These are phyloP conservation scores for Odonthalia washingtoniensis DNA, from an alignment of 31 red algal genomes.

Conservation along the genomic window DNA sequence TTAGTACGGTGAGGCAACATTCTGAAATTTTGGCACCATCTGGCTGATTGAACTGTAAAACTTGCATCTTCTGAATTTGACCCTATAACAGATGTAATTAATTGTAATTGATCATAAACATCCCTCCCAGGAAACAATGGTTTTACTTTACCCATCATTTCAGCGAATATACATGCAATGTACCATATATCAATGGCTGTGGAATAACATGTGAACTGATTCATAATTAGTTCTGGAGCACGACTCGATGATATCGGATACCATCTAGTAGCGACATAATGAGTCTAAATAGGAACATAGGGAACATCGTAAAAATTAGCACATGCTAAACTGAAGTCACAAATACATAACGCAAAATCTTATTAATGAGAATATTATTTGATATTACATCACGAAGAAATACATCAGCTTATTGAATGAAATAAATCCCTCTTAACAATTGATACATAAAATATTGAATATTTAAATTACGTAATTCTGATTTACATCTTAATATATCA, in stretches of 20 bases:
- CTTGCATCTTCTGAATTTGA: constrained; percentile 72
- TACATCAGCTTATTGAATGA: constrained; percentile 70
- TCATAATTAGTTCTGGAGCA: constrained; percentile 84
- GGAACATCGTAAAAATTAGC: constrained; percentile 60
- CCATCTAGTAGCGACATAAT: constrained; percentile 85
- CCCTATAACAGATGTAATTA: constrained; percentile 83
- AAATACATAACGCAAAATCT: constrained; percentile 78
- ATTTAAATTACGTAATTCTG: constrained; percentile 42
- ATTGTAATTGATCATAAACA: constrained; percentile 79
- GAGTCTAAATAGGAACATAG: constrained; percentile 83
- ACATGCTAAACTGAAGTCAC: constrained; percentile 88
- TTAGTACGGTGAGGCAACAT: constrained; percentile 41
- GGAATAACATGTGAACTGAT: constrained; percentile 80
- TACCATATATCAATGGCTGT: constrained; percentile 94
- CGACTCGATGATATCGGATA: too few relatives aligned
- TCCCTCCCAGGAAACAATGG: constrained; percentile 88
- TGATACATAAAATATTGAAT: constrained; percentile 90
- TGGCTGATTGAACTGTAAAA: constrained; percentile 48
- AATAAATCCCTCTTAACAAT: constrained; percentile 77
- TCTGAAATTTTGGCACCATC: constrained; percentile 44
- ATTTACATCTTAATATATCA: constrained; percentile 61
- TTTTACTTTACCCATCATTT: constrained; percentile 68
- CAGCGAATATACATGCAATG: constrained; percentile 88
- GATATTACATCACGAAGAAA: constrained; percentile 89
- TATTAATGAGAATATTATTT: constrained; percentile 85